Base-by-base conservation (phyloP, 169 alveolate genomes). In the Eimeria maxima region DNA sequence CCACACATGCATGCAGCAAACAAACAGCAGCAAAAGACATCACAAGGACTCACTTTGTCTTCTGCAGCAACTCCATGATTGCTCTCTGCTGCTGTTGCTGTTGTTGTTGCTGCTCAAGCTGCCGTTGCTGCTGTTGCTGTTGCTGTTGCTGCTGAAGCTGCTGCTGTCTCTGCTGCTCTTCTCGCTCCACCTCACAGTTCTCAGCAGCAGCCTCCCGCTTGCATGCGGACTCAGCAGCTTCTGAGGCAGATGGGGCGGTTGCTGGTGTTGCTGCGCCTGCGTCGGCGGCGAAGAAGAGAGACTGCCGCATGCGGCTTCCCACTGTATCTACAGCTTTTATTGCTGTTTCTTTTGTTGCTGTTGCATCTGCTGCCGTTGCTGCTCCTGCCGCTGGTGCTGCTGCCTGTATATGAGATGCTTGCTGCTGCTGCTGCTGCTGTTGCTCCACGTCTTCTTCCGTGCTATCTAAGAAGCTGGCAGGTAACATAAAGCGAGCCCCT, bases 271-370 rank as follows among this genome's bases (percentile, higher is more conserved):
- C 90, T 22, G 90, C 47, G 0, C 27, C 55, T 45, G 45, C 71
- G 10, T 45, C 29, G 24, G 33, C 11, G 47, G 57, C 20, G 44
- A 81, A 47, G 90, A 81, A 81, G 45, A 50, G 55, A 18, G 90
- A 81, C 71, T 81, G 71, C 90, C 24, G 65, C 90, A 81, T 47
- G 71, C 90, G 90, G 33, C 90, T 47, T 20, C 71, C 73, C 73
- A 81, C 50, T 45, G 90, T 50, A 44, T 81, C 73, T 50, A 45
- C 13, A 47, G 73, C 50, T 22, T 81, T 69, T 18, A 71, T 24
- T 6, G 16, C 90, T 10, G 7, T 10, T 5, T 13, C 27, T 27
- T 81, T 71, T 8, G 65, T 50, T 50, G 71, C 90, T 42, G 57
- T 27, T 81, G 65, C 71, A 6, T 1, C 90, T 50, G 57, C 57